Conservation (phyloP, 2,329 filamentous ascomycete genomes). For the Pseudocercospora fuligena region DNA sequence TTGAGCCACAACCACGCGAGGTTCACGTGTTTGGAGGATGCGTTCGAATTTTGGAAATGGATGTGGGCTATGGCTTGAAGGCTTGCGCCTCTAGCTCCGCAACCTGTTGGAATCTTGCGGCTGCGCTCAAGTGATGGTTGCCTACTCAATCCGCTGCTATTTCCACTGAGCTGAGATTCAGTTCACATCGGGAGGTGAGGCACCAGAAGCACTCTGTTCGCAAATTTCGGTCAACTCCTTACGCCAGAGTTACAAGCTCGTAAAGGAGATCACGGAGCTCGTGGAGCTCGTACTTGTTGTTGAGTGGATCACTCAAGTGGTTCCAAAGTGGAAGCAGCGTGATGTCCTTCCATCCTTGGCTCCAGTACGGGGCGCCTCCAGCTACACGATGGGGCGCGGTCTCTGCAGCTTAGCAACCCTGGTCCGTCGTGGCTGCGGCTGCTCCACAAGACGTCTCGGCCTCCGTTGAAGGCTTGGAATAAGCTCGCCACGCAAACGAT, state of each 20-base stretch:
- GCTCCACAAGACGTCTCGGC: constrained; percentile 1
- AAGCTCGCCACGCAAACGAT: background rate
- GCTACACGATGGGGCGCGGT: constrained; percentile 5
- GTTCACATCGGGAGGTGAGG: background rate
- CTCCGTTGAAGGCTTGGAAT: background rate
- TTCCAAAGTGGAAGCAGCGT: background rate
- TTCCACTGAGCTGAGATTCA: background rate
- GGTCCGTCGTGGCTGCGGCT: constrained; percentile 16
- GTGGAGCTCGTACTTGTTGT: background rate
- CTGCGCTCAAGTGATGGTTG: background rate
- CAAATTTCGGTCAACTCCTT: background rate
- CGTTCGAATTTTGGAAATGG: background rate
- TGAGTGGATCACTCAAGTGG: background rate
- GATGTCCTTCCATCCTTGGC: constrained; percentile 6
- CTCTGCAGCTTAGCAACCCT: background rate
- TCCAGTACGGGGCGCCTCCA: background rate
- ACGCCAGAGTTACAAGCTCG: background rate
- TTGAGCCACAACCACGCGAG: background rate
- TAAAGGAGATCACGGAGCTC: background rate
- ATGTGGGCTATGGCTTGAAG: background rate
- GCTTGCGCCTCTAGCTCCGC: background rate
- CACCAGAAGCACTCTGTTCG: background rate
- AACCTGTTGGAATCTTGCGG: background rate
- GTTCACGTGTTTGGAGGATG: background rate
- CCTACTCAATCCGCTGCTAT: background rate